A percentile compares a stretch with the other conserved stretches of the same genome.
Conservation (phyloP, 805 yeast genomes). For the Starmera quercuum region DNA sequence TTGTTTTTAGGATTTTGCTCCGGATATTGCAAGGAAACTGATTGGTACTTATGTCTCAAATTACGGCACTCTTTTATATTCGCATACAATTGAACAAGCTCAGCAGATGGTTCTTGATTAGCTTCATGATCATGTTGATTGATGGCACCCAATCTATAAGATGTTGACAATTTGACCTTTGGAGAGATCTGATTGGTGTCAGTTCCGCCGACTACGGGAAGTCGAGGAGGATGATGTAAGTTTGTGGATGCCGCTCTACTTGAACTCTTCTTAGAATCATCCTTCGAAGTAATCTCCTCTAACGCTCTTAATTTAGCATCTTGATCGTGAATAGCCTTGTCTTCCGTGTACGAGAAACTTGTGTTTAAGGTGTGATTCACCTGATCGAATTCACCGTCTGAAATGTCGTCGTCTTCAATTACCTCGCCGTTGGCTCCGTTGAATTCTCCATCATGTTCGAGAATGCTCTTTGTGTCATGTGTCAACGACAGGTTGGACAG, state of each 20-base stretch:
- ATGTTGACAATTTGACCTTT: constrained; percentile 10
- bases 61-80: constrained; percentile 62
- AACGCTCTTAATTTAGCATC: constrained; percentile 61
- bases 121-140: constrained; percentile 42
- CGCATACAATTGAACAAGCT: constrained; percentile 53
- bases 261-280: constrained; percentile 8
- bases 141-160: constrained; percentile 37
- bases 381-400: constrained; percentile 13
- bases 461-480: not conserved
- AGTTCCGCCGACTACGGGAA: constrained; percentile 23
- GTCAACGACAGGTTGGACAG: constrained; percentile 2
- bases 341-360: constrained; percentile 61
- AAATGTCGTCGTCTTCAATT: constrained; percentile 3
- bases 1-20: constrained; percentile 79
- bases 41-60: constrained; percentile 69
- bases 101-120: constrained; percentile 58
- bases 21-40: constrained; percentile 63
- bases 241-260: constrained; percentile 29
- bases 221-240: constrained; percentile 30
- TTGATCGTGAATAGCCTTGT: constrained; percentile 52
- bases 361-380: constrained; percentile 29
- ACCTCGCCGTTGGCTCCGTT: too few relatives aligned
- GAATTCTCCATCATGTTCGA: not conserved
- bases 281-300: constrained; percentile 26
- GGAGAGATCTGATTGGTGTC: constrained; percentile 14